Conservation (phyloP, 805 yeast species). For the Candida verbasci region DNA sequence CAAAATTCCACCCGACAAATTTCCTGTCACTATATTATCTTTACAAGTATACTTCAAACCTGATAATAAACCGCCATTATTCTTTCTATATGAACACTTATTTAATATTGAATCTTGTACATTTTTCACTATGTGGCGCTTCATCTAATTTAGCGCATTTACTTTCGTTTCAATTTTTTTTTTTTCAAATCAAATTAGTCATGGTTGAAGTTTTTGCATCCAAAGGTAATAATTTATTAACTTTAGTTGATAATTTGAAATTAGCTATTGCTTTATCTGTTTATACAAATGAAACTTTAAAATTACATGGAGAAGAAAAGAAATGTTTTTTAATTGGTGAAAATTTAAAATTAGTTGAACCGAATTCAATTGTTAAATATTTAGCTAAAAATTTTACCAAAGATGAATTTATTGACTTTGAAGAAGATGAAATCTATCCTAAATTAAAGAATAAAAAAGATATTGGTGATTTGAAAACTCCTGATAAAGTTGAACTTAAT, state of each 20-base stretch:
- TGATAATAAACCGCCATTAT: too few relatives aligned
- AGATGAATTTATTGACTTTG: slow-evolving; percentile 30
- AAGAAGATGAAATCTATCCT: slow-evolving; percentile 42
- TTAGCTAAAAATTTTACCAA: slow-evolving; percentile 45
- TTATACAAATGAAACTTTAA: slow-evolving; percentile 22
- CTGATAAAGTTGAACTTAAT: slow-evolving; percentile 23
- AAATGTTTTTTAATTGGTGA: slow-evolving; percentile 29
- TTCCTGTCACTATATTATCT: slow-evolving; percentile 72
- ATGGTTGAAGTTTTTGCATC: slow-evolving; percentile 25
- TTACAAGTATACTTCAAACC: slow-evolving; percentile 36
- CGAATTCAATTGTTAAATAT: slow-evolving; percentile 68
- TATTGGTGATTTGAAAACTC: slow-evolving; percentile 7
- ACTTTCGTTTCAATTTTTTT: not conserved
- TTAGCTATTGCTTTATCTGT: slow-evolving; percentile 38
- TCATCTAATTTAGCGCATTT: too few relatives aligned
- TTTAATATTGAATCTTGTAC: too few relatives aligned
- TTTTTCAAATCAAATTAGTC: not conserved
- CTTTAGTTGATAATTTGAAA: slow-evolving; percentile 40
- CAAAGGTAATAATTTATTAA: slow-evolving; percentile 18
- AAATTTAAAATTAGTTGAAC: slow-evolving; percentile 51
- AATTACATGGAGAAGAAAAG: slow-evolving; percentile 20
- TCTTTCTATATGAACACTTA: too few relatives aligned
- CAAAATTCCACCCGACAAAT: too few relatives aligned
- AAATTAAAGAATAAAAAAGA: slow-evolving; percentile 31
- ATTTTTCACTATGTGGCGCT: too few relatives aligned